Conservation (phyloP, 371 early-diverging fungal genomes). For the Encephalitozoon hellem region DNA sequence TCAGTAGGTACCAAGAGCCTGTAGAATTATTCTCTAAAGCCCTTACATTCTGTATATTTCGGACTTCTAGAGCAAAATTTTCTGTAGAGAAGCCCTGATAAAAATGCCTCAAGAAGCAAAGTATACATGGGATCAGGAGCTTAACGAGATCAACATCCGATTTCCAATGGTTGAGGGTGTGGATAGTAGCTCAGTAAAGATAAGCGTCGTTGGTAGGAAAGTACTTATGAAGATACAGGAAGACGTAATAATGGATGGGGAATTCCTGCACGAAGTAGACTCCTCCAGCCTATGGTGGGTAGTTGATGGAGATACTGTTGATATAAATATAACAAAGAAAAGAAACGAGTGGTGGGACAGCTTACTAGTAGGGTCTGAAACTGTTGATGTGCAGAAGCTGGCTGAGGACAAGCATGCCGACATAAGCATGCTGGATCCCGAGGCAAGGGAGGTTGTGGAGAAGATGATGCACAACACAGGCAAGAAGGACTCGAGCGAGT, state of each 20-base stretch:
- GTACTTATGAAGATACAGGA: neutral
- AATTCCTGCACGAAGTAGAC: neutral
- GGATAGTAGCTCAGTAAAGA: neutral
- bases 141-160: constrained; percentile 7
- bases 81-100: neutral
- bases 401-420: constrained; percentile 17
- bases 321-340: constrained; percentile 9
- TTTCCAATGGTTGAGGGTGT: neutral
- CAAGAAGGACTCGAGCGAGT: neutral
- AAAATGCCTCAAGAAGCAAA: neutral
- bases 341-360: constrained; percentile 25
- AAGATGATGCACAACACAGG: constrained; percentile 19
- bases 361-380: constrained; percentile 24
- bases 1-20: too few species aligned
- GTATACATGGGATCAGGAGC: constrained; percentile 30
- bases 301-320: constrained; percentile 16
- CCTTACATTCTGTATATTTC: neutral
- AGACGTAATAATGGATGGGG: constrained; percentile 3
- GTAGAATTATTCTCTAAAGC: neutral
- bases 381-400: neutral
- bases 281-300: neutral
- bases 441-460: constrained; percentile 6
- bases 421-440: constrained; percentile 19
- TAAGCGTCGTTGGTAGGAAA: neutral
- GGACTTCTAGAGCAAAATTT: neutral